phyloP scores from a whole-genome alignment of 345 rosid species.

The Populus davidiana region DNA sequence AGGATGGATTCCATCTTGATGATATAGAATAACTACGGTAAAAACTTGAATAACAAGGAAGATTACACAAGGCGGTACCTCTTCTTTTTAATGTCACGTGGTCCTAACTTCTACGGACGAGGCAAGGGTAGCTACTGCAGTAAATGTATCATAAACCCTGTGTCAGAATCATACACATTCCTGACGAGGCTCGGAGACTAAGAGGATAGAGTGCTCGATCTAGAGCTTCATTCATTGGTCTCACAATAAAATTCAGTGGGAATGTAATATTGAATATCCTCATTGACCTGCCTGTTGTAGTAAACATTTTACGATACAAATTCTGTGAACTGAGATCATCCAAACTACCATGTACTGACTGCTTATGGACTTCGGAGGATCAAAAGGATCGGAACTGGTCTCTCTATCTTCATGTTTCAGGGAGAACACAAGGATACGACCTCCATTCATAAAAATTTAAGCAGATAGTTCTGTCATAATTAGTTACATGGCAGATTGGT shows the following conservation, averaged over 20 bases:
- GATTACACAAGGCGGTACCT: neutral
- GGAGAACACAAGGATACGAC: neutral
- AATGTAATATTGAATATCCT: neutral
- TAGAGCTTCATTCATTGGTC: neutral
- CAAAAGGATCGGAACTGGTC: neutral
- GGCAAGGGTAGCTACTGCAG: neutral
- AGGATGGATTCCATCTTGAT: no score
- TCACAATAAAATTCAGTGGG: neutral
- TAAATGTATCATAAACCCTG: neutral
- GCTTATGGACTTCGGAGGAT: neutral
- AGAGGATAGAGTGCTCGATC: neutral
- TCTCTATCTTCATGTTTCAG: neutral
- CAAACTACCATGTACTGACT: neutral
- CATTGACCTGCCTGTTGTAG: no score
- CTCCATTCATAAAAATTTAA: neutral
- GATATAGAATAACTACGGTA: no score
- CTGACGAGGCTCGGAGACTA: neutral
- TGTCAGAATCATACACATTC: neutral
- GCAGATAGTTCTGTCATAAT: neutral
- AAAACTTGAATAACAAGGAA: neutral
- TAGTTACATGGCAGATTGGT: neutral
- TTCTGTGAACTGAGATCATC: neutral
- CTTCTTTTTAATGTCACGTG: neutral
- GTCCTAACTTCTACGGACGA: neutral
- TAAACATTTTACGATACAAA: no score